These are phyloP conservation scores for Aspergillus udagawae DNA, from an alignment of 2,329 filamentous ascomycete genomes.

Conservation along the genomic window DNA sequence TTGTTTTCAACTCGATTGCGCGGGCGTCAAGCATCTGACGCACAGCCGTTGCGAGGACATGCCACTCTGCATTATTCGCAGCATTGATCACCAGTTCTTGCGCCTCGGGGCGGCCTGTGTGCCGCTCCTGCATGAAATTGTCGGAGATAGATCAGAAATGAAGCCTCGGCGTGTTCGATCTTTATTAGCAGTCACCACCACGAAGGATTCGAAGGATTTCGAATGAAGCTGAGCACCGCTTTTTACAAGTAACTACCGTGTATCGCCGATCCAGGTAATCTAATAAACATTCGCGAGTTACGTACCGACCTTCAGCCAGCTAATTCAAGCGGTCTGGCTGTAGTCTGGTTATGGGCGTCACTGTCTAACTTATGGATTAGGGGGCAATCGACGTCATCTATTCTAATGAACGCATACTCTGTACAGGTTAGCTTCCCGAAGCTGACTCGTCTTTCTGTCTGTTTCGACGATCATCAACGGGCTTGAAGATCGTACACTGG, in stretches of 20 bases:
- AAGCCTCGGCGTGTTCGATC: not conserved
- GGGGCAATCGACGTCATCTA: not conserved
- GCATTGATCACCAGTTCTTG: slow-evolving; percentile 22
- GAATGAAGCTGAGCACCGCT: not conserved
- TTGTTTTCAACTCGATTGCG: not conserved
- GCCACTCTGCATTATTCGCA: slow-evolving; percentile 9
- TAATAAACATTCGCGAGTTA: not conserved
- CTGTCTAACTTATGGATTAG: not conserved
- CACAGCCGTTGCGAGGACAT: slow-evolving; percentile 18
- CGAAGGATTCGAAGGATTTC: not conserved
- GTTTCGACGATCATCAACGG: not conserved
- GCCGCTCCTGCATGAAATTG: not conserved
- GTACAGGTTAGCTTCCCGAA: too few relatives aligned
- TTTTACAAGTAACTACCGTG: not conserved
- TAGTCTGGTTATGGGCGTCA: not conserved
- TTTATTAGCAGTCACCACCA: not conserved
- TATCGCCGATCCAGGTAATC: not conserved
- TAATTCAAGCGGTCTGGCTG: not conserved
- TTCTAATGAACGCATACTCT: too few relatives aligned
- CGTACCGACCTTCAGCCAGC: not conserved
- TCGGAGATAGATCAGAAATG: not conserved
- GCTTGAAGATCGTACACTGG: not conserved
- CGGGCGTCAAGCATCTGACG: slow-evolving; percentile 8
- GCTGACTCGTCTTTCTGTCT: not conserved
- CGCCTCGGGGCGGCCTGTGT: slow-evolving; percentile 10